Conservation (phyloP, 2,329 filamentous ascomycete species). For the Fusarium penzigii region DNA sequence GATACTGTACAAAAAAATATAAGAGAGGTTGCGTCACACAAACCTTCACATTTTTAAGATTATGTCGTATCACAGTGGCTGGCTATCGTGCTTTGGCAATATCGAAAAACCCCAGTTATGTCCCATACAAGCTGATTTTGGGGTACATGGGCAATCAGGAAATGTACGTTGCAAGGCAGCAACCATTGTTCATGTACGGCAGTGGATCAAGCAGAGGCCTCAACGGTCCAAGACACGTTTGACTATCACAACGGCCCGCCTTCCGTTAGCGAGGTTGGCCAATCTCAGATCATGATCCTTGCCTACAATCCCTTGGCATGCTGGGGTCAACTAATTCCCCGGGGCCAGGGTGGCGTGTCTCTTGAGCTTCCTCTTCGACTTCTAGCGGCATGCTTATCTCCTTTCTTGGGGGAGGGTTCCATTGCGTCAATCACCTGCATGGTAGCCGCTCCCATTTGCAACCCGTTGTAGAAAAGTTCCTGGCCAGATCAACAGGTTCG, state of each 20-base stretch:
- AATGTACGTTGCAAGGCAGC: no score
- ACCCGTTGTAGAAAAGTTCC: slow-evolving; percentile 4
- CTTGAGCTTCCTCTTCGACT: slow-evolving; percentile 13
- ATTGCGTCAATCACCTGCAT: slow-evolving; percentile 3
- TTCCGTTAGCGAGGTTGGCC: slow-evolving; percentile 10
- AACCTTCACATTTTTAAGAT: no score
- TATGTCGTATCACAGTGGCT: no score
- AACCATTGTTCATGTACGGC: no score
- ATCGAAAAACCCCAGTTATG: no score
- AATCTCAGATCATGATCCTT: not conserved
- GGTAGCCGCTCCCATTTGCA: not conserved
- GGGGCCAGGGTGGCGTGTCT: not conserved
- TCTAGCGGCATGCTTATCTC: slow-evolving; percentile 1
- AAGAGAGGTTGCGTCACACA: no score
- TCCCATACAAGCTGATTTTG: no score
- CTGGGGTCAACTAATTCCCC: not conserved
- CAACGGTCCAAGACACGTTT: not conserved
- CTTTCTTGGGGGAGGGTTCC: not conserved
- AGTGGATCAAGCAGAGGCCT: no score
- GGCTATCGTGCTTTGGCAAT: no score
- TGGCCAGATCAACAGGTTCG: slow-evolving; percentile 2
- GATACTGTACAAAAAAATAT: no score
- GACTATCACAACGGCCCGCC: slow-evolving; percentile 8
- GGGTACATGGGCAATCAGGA: no score
- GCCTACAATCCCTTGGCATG: slow-evolving; percentile 9